Percentiles rank a stretch among this genome's conserved stretches.
Evolutionary conservation across 768 basidiomycete genomes (phyloP).

Genomic region (Fistulinella prunicolor): DNA sequence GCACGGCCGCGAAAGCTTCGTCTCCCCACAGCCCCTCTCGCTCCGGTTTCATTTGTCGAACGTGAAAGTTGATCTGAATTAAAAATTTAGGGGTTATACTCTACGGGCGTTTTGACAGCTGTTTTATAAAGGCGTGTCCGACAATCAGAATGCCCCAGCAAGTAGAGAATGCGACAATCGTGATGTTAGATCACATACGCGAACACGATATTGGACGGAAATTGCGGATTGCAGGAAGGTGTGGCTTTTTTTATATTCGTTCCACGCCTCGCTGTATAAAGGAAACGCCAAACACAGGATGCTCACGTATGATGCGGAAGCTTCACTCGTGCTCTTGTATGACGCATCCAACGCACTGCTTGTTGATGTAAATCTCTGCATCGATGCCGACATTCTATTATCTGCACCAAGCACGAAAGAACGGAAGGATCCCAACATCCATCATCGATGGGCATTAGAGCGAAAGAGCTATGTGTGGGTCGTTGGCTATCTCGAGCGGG

Average conservation of each 20-base stretch:
- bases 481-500: conserved; percentile 56
- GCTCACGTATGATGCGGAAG: conserved; percentile 51
- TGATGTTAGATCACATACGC: conserved; percentile 40
- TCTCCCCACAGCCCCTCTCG: neutral
- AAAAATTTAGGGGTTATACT: no score
- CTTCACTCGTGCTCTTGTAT: conserved; percentile 46
- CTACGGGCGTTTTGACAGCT: neutral
- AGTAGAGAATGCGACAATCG: conserved; percentile 46
- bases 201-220: conserved; percentile 45
- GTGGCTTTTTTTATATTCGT: conserved; percentile 23
- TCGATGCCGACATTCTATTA: conserved; percentile 33
- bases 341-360: conserved; percentile 50
- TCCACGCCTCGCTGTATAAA: conserved; percentile 12
- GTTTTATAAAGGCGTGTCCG: neutral
- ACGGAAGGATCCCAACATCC: conserved; percentile 9
- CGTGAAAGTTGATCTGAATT: neutral
- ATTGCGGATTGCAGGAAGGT: conserved; percentile 61
- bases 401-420: conserved; percentile 7
- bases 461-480: conserved; percentile 49
- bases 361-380: conserved; percentile 54
- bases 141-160: conserved; percentile 43
- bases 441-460: conserved; percentile 50
- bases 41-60: neutral
- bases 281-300: conserved; percentile 39
- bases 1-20: neutral